Evolutionary conservation across 768 basidiomycete genomes (phyloP).

Genomic region (Ramaria sp.): DNA sequence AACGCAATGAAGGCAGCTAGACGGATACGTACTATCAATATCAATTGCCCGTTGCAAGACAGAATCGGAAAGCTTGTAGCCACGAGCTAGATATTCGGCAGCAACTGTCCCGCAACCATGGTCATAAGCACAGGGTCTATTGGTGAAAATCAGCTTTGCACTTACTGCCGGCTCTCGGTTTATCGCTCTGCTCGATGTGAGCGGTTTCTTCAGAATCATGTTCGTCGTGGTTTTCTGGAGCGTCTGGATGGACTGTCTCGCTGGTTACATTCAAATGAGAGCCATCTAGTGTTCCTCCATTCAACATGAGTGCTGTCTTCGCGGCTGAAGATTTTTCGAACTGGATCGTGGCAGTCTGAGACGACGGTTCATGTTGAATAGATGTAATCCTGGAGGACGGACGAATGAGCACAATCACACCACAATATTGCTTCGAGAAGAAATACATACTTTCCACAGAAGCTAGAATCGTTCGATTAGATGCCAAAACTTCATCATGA

Average conservation of each 20-base stretch:
- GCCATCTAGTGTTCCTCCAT: conserved; percentile 71
- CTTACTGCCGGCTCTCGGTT: conserved; percentile 80
- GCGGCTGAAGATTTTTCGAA: conserved; percentile 82
- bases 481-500: conserved; percentile 7
- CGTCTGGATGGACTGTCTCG: conserved; percentile 47
- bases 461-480: conserved; percentile 31
- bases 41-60: conserved; percentile 75
- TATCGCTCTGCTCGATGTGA: conserved; percentile 73
- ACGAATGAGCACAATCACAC: conserved; percentile 2
- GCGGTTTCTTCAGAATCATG: conserved; percentile 14
- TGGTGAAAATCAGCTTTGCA: neutral
- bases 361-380: conserved; percentile 44
- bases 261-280: conserved; percentile 59
- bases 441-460: conserved; percentile 68
- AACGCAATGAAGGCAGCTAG: neutral
- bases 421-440: neutral
- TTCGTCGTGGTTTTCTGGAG: conserved; percentile 30
- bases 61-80: conserved; percentile 71
- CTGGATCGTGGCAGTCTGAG: conserved; percentile 52
- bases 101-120: conserved; percentile 40
- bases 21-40: conserved; percentile 42
- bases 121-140: conserved; percentile 1
- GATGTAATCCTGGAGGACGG: conserved; percentile 40
- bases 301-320: conserved; percentile 79
- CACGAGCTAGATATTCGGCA: conserved; percentile 88